A percentile compares a stretch with the other conserved stretches of the same genome.
phyloP scores from a whole-genome alignment of 805 yeast genomes.

The Ogataea dorogensis region DNA sequence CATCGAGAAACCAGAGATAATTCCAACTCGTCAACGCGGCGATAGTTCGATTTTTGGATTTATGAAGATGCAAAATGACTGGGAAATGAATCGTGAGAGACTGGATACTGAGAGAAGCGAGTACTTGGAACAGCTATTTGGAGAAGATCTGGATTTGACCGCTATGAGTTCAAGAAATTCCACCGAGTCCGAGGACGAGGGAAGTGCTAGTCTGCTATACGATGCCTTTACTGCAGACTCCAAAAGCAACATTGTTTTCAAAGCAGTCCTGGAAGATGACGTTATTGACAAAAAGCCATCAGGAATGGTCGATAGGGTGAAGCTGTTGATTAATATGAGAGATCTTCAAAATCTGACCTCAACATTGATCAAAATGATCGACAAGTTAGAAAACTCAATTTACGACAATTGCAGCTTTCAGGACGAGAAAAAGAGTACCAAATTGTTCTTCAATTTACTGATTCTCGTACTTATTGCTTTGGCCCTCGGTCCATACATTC shows the following conservation, averaged over 20 bases:
- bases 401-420: slow-evolving; percentile 66
- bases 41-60: slow-evolving; percentile 47
- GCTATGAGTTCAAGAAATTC: slow-evolving; percentile 19
- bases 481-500: slow-evolving; percentile 50
- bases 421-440: slow-evolving; percentile 66
- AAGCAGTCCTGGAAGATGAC: slow-evolving; percentile 17
- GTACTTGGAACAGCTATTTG: slow-evolving; percentile 12
- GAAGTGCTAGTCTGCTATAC: slow-evolving; percentile 14
- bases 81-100: slow-evolving; percentile 17
- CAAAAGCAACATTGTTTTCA: slow-evolving; percentile 15
- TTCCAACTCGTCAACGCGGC: slow-evolving; percentile 49
- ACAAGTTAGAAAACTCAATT: slow-evolving; percentile 52
- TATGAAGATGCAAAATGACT: slow-evolving; percentile 19
- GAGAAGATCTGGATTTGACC: slow-evolving; percentile 9
- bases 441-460: slow-evolving; percentile 46
- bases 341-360: slow-evolving; percentile 69
- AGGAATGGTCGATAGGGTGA: slow-evolving; percentile 32
- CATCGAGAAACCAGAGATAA: slow-evolving; percentile 41
- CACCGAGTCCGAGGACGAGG: slow-evolving; percentile 21
- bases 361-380: slow-evolving; percentile 48
- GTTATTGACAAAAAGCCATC: slow-evolving; percentile 9
- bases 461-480: slow-evolving; percentile 42
- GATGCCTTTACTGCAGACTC: slow-evolving; percentile 20
- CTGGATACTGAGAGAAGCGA: slow-evolving; percentile 10
- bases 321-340: slow-evolving; percentile 60